Base-by-base conservation (phyloP, 805 yeast species). In the Helenozyma rhizophorensis region DNA sequence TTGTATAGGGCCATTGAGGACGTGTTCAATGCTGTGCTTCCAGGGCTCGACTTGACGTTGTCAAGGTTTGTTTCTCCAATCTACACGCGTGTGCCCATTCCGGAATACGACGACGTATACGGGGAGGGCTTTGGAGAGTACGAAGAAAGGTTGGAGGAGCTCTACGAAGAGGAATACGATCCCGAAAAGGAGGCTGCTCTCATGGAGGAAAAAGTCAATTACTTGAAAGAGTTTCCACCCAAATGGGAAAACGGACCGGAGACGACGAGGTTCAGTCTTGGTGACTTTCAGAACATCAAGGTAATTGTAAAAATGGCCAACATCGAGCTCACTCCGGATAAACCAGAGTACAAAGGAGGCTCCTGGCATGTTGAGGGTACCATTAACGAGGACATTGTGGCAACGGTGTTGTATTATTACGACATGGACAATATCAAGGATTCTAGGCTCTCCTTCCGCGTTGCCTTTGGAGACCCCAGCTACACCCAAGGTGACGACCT, bases 291-390 rank as follows among this genome's bases (percentile, higher is more conserved):
- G 9, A 31, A 50, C 12, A 34, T 62, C 25, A 61, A 64, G 36
- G 68, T 66, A 2, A 60, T 66, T 27, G 61, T 54, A 9, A 66
- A 66, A 35, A 24, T 66, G 40, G 69, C 70, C 14, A 60, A 58
- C 37, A 66, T 66, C 28, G 61, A 59, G 32, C 45, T 66, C 30
- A 61, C 67, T 1, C 70, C 72, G 0, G 67, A 65, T 27, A 56
- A 54, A 17, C 65, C 70, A 2, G 32, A 30, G 2, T 66, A 65
- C 32, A 33, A 42, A 2, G 72, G 72, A 3, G 70, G 71, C 1
- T 40, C 63, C 2, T 66, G 71, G 71, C 71, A 66, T 34, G 56
- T 65, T 1, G 70, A 66, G 43, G 72, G 71, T 1, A 51, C 64
- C 6, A 53, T 54, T 15, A 60, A 60, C 37, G 72, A 66, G 40